Evolutionary conservation across 257 asterid genomes (phyloP).

Genomic region (Petunia axillaris): DNA sequence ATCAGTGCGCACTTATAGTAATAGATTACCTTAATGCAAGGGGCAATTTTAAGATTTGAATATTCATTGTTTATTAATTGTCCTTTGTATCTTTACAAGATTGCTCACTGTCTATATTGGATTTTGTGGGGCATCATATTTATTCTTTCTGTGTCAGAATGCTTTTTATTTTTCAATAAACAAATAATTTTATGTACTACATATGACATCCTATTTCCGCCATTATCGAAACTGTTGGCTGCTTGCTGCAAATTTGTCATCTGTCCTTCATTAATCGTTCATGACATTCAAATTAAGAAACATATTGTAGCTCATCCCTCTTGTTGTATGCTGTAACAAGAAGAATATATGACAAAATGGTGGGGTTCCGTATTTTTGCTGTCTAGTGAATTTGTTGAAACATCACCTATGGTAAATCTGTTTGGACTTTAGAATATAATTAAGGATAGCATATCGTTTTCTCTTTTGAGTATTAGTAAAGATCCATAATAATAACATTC

Average conservation of each 20-base stretch:
- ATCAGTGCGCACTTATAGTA: conserved; percentile 30
- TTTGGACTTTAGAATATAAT: neutral
- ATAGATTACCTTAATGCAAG: conserved; percentile 28
- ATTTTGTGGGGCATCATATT: conserved; percentile 68
- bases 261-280: neutral
- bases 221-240: conserved; percentile 8
- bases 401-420: neutral
- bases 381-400: neutral
- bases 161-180: conserved; percentile 17
- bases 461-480: too few relatives aligned
- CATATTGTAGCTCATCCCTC: neutral
- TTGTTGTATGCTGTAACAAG: neutral
- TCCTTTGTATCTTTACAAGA: conserved; percentile 64
- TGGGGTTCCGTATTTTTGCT: neutral
- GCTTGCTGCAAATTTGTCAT: neutral
- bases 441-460: too few relatives aligned
- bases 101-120: conserved; percentile 57
- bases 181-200: conserved; percentile 21
- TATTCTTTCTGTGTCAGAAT: conserved; percentile 55
- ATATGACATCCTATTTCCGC: conserved; percentile 18
- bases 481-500: too few relatives aligned
- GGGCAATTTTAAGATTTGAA: conserved; percentile 45
- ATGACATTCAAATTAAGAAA: neutral
- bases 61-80: conserved; percentile 35
- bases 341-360: neutral